A percentile compares a stretch with the other conserved stretches of the same genome.
These are phyloP conservation scores for Aspergillus intermedius DNA, from an alignment of 2,329 filamentous ascomycete genomes.

Conservation along the genomic window DNA sequence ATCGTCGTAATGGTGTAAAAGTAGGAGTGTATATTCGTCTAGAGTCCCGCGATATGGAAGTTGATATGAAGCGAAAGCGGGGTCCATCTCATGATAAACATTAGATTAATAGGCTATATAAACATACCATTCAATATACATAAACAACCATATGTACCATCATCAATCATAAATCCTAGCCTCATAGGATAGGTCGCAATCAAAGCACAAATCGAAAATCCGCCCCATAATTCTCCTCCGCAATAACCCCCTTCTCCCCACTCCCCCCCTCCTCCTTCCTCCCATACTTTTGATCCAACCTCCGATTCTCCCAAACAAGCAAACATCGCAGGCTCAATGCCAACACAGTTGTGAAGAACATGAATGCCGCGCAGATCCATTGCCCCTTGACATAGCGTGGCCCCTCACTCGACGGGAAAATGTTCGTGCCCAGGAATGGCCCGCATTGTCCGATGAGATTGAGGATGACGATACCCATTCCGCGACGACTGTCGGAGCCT, in stretches of 20 bases:
- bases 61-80: background rate
- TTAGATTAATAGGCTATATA: too few relatives aligned
- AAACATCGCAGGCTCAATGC: conserved; percentile 49
- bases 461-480: conserved; percentile 59
- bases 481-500: conserved; percentile 61
- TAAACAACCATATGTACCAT: background rate
- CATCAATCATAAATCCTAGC: background rate
- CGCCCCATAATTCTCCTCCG: conserved; percentile 36
- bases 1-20: background rate
- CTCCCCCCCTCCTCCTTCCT: conserved; percentile 16
- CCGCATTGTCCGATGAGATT: conserved; percentile 63
- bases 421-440: conserved; percentile 56
- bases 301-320: conserved; percentile 55
- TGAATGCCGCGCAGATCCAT: conserved; percentile 56
- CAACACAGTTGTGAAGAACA: conserved; percentile 53
- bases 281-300: conserved; percentile 48
- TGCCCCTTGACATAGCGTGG: conserved; percentile 51
- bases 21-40: too few relatives aligned
- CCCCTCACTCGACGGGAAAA: conserved; percentile 50
- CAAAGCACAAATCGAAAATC: conserved; percentile 33
- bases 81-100: too few relatives aligned
- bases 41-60: background rate
- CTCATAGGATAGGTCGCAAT: background rate
- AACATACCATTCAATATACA: background rate
- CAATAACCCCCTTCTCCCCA: conserved; percentile 13